Evolutionary conservation across 306 rosid species (phyloP), one percentile per base, ranked within the genome.

Genomic region (Hippophae tibetana): DNA sequence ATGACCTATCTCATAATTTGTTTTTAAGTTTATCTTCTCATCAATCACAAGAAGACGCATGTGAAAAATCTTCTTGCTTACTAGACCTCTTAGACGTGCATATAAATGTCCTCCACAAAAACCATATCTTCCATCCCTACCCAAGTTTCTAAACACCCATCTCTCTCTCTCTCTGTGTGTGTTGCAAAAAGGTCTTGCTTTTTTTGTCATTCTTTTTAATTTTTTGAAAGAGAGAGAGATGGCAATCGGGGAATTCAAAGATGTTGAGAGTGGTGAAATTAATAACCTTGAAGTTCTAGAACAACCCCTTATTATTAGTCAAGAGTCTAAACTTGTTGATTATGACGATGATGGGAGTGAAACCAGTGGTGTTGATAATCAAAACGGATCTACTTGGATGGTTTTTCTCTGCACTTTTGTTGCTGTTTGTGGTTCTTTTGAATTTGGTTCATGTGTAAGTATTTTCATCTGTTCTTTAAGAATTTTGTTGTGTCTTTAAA

Each of bases 361-460:
- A n/a, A 56, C 53, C 54, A 64, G 23, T 62, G 55, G 46, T 41
- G 62, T 43, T 45, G 43, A 64, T 54, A 54, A 54, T 54, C 27
- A 64, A 52, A 61, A 66, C 63, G 89, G 83, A 52, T 77, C 95
- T 26, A 71, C 77, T 75, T 78, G 84, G 56, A 84, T 86, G 94
- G 94, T 86, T 65, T 65, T 86, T 55, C 67, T 89, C 5, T 76
- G 89, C 74, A 89, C 97, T 8, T 71, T 66, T 18, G 87, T 84
- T 71, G 84, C 87, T 31, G 93, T 86, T 71, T 82, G 86, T 75
- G 97, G 95, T 46, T 89, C 97, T 13, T 86, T 84, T 46, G 76
- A 84, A 40, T 89, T 89, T 63, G 97, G 97, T 80, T 81, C 86
- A 42, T 86, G 93, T 76, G 89, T 89, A 69, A 72, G 92, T 74